These are phyloP conservation scores for Aspergillus piperis DNA, from an alignment of 2,329 filamentous ascomycete genomes.

Conservation along the genomic window DNA sequence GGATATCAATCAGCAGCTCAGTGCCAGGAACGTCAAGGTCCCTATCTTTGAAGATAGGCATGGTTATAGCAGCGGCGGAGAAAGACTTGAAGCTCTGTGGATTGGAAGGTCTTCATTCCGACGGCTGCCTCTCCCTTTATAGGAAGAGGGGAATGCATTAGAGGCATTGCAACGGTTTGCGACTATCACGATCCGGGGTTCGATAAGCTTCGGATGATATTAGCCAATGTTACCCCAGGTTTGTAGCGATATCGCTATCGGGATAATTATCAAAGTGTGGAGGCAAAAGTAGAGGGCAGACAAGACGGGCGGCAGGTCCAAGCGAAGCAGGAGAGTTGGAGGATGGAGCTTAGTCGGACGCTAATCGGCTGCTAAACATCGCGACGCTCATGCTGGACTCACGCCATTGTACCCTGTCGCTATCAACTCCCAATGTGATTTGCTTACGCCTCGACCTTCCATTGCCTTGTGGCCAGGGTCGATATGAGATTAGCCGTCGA, in stretches of 20 bases:
- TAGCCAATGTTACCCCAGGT: neutral
- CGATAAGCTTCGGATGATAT: neutral
- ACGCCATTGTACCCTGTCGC: neutral
- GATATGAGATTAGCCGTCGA: neutral
- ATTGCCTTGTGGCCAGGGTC: neutral
- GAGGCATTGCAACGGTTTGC: neutral
- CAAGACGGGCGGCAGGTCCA: neutral
- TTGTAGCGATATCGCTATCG: neutral
- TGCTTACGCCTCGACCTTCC: neutral
- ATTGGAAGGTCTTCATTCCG: neutral
- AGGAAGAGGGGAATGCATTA: neutral
- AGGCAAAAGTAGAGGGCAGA: neutral
- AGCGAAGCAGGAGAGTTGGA: neutral
- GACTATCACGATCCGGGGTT: neutral
- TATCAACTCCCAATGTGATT: neutral
- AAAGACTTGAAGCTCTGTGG: neutral
- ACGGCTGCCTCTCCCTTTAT: neutral
- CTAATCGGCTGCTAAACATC: neutral
- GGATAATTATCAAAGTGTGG: neutral
- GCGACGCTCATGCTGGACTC: neutral
- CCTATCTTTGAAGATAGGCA: neutral
- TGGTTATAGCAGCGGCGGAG: neutral
- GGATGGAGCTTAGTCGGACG: neutral
- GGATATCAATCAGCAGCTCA: slow-evolving; percentile 1
- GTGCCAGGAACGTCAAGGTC: slow-evolving; percentile 2